Evolutionary conservation across 768 basidiomycete species (phyloP).

Genomic region (Galerina sulciceps): DNA sequence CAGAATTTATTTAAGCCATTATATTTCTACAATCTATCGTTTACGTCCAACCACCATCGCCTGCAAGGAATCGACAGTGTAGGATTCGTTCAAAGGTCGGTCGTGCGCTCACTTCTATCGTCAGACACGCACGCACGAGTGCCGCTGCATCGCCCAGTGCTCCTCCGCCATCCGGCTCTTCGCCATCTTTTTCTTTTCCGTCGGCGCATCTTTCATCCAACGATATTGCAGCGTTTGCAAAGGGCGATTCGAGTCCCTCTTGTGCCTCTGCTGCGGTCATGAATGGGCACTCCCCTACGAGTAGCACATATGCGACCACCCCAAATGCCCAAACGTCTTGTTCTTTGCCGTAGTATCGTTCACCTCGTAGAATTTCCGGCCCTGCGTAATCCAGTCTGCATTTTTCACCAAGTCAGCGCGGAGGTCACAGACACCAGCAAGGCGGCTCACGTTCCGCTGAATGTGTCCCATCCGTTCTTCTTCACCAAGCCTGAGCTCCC

Average conservation of each 20-base stretch:
- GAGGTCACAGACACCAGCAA: background rate
- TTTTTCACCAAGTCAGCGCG: background rate
- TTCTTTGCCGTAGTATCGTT: conserved; percentile 93
- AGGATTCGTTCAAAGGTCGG: conserved; percentile 88
- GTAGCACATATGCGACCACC: conserved; percentile 93
- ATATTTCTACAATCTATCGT: conserved; percentile 6
- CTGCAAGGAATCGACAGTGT: conserved; percentile 79
- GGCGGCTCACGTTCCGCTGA: conserved; percentile 84
- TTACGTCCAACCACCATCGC: conserved; percentile 70
- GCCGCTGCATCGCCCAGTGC: conserved; percentile 83
- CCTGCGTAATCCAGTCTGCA: conserved; percentile 89
- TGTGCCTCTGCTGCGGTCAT: conserved; percentile 91
- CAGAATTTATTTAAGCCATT: background rate
- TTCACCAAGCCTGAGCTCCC: conserved; percentile 89
- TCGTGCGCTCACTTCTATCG: conserved; percentile 74
- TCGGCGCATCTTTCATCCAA: conserved; percentile 83
- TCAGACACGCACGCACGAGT: conserved; percentile 83
- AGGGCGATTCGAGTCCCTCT: conserved; percentile 77
- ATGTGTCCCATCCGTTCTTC: conserved; percentile 88
- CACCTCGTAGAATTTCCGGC: conserved; percentile 94
- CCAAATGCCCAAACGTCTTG: conserved; percentile 99
- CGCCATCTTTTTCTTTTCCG: conserved; percentile 71
- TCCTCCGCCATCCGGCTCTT: conserved; percentile 84
- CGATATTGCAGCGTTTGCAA: conserved; percentile 75
- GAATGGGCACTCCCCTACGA: conserved; percentile 92